Evolutionary conservation across 768 basidiomycete genomes (phyloP).

Genomic region (Hypsizygus marmoreus): DNA sequence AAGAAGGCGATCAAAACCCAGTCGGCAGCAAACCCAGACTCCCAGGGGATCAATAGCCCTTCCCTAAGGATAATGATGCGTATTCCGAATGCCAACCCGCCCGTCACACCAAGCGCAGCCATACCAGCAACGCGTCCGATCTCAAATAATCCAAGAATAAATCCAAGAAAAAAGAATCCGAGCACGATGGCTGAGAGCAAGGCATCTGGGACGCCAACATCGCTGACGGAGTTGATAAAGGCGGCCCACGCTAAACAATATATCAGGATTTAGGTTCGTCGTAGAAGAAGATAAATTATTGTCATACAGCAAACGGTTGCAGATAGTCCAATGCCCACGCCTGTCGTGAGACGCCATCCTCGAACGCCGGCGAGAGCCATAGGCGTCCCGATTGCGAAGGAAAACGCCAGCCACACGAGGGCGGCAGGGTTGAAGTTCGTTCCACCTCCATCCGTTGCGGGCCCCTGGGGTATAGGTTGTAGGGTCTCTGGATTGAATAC

Average conservation of each 20-base stretch:
- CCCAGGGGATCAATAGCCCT: constrained; percentile 46
- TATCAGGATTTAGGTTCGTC: no score
- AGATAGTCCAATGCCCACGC: constrained; percentile 54
- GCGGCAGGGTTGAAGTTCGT: constrained; percentile 45
- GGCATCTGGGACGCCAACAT: constrained; percentile 52
- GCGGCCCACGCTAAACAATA: constrained; percentile 57
- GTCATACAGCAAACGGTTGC: constrained; percentile 47
- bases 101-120: constrained; percentile 45
- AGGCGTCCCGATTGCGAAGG: constrained; percentile 51
- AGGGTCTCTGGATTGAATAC: constrained; percentile 48
- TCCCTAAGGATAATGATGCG: constrained; percentile 52
- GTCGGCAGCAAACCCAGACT: constrained; percentile 39
- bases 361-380: constrained; percentile 59
- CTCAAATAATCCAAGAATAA: constrained; percentile 54
- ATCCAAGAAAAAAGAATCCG: constrained; percentile 50
- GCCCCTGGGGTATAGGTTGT: constrained; percentile 50
- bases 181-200: constrained; percentile 51
- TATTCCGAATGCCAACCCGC: constrained; percentile 59
- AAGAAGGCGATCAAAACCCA: constrained; percentile 55
- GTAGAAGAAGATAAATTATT: no score
- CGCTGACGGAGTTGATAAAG: constrained; percentile 54
- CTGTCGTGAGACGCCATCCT: constrained; percentile 57
- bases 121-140: constrained; percentile 51
- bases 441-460: constrained; percentile 63
- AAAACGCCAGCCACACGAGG: constrained; percentile 59